phyloP scores from a whole-genome alignment of 192 early-diverging fungal genomes.

The Polychytrium aggregatum region DNA sequence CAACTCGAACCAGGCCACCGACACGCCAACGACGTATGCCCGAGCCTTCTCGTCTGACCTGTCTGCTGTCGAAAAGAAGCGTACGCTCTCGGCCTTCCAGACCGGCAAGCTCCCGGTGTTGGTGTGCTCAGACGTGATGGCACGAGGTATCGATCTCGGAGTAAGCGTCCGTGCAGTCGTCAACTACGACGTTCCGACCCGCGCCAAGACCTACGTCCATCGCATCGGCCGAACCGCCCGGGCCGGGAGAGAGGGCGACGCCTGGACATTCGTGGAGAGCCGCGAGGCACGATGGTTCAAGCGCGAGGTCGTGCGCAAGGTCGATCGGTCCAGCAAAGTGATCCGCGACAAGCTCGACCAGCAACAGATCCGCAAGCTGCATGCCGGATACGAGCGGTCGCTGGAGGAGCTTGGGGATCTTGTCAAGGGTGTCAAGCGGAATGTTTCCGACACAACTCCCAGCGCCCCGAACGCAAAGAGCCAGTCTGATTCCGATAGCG shows the following conservation, averaged over 20 bases:
- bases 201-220: conserved; percentile 88
- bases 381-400: no score
- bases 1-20: no score
- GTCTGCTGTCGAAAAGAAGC: conserved; percentile 7
- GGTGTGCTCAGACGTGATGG: conserved; percentile 81
- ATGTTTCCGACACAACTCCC: no score
- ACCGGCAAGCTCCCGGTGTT: conserved; percentile 21
- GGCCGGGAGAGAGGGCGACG: conserved; percentile 67
- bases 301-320: conserved; percentile 2
- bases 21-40: no score
- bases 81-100: conserved; percentile 14
- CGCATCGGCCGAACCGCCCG: conserved; percentile 89
- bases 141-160: conserved; percentile 87
- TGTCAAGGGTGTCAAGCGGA: no score
- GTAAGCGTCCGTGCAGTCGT: conserved; percentile 61
- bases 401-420: no score
- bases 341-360: no score
- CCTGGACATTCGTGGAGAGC: conserved; percentile 20
- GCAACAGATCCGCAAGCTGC: no score
- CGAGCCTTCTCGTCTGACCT: conserved; percentile 25
- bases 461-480: no score
- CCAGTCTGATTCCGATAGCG: no score
- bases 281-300: conserved; percentile 36
- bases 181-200: conserved; percentile 82
- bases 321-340: no score